Evolutionary conservation across 2,329 filamentous ascomycete genomes (phyloP), one percentile per base, ranked within the genome.

Genomic region (Dactylellina cionopaga): DNA sequence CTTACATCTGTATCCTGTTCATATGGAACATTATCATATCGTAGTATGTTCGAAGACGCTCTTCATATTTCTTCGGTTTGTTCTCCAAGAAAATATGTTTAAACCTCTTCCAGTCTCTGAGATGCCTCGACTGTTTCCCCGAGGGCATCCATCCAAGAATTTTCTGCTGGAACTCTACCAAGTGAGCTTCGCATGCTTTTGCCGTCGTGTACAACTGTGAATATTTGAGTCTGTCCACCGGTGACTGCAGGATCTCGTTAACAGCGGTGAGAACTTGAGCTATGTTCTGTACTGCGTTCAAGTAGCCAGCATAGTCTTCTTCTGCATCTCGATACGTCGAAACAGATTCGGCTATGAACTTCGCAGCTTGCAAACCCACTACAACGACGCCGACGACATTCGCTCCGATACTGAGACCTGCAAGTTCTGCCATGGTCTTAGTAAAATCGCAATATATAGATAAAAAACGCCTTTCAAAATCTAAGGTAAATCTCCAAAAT

Each of bases 91-190:
- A 55, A 2, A 55, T 51, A 4, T 24, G n/a, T 46, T 72, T 72
- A 29, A 72, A 65, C 22, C 55, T 72, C 5, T 15, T 29, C 68
- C 68, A 72, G 4, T 33, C 65, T 5, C 39, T 11, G 5, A 59
- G 10, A 5, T 33, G 29, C 15, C 29, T 54, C 10, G 44, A 58
- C 5, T n/a, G n/a, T 22, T 35, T 22, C n/a, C n/a, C 24, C 5
- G 59, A 39, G 5, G 11, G 25, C 15, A 25, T 44, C 43, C 47
- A 72, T 11, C 39, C 46, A 11, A 41, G 9, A 13, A 71, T 44
- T 11, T 37, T 60, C 10, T 39, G 24, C 0, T 54, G 17, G 0
- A 72, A 25, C 1, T 46, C 33, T 0, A 47, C 46, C 41, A 72
- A 43, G 9, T 72, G 52, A 17, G 55, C 29, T 13, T 24, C 39